These are phyloP conservation scores for Coemansia sp. DNA, from an alignment of 192 early-diverging fungal species.

Conservation along the genomic window DNA sequence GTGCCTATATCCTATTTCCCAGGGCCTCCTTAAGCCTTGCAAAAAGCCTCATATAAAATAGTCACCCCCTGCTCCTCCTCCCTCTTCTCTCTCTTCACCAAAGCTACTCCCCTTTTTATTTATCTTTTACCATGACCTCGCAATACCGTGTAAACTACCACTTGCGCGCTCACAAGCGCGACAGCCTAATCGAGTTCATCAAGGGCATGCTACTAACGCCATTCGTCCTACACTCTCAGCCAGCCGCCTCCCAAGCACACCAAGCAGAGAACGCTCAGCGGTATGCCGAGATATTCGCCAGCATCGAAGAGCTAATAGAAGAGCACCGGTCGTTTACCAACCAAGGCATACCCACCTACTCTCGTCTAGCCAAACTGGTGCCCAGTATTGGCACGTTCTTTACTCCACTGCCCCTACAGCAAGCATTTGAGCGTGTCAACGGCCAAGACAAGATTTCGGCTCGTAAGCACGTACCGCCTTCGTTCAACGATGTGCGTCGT, in stretches of 20 bases:
- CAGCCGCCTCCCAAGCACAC: not conserved
- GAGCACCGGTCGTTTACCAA: conserved; percentile 56
- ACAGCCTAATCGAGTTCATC: conserved; percentile 90
- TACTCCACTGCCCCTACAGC: conserved; percentile 76
- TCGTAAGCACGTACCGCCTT: conserved; percentile 83
- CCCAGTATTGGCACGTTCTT: conserved; percentile 85
- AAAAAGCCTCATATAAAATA: too few relatives aligned
- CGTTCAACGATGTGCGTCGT: conserved; percentile 90
- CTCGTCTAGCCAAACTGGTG: conserved; percentile 75
- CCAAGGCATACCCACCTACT: conserved; percentile 57
- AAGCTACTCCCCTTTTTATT: not conserved
- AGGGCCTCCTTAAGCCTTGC: not conserved
- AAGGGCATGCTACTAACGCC: conserved; percentile 85
- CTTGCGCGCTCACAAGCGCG: conserved; percentile 81
- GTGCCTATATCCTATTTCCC: not conserved
- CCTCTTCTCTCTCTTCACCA: not conserved
- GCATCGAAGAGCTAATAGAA: conserved; percentile 77
- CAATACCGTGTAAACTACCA: conserved; percentile 60
- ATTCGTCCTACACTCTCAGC: conserved; percentile 80
- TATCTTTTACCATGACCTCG: conserved; percentile 43
- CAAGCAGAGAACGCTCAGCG: conserved; percentile 61
- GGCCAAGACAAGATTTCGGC: conserved; percentile 68
- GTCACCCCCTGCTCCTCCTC: not conserved
- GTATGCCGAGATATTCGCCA: conserved; percentile 78
- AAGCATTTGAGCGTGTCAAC: conserved; percentile 74